phyloP scores from a whole-genome alignment of 805 yeast genomes.

The Schizosaccharomyces octosporus region DNA sequence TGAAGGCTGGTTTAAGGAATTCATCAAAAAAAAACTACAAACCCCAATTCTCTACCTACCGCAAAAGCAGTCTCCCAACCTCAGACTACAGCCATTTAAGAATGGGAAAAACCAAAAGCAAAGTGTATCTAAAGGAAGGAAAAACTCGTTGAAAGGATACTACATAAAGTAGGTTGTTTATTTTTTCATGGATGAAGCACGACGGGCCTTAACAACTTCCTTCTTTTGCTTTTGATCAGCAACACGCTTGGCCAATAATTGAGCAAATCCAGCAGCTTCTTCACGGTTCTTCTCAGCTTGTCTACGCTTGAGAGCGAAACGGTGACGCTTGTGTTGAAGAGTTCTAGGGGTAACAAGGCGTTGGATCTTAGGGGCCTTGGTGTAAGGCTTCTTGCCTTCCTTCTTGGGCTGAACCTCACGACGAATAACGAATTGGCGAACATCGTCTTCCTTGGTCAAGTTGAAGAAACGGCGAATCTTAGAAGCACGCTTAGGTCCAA shows the following conservation, averaged over 20 bases:
- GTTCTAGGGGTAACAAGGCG: constrained; percentile 97
- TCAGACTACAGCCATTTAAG: too few species aligned
- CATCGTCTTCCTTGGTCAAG: constrained; percentile 81
- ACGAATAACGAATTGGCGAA: constrained; percentile 81
- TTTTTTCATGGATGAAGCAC: constrained; percentile 81
- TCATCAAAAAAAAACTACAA: too few species aligned
- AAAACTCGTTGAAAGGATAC: not conserved
- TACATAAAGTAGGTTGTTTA: constrained; percentile 1
- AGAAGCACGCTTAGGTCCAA: constrained; percentile 99
- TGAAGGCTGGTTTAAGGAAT: too few species aligned
- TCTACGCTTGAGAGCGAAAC: constrained; percentile 76
- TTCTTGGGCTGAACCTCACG: constrained; percentile 50
- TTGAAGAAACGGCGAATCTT: constrained; percentile 99
- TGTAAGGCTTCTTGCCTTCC: constrained; percentile 95
- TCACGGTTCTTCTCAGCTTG: constrained; percentile 98
- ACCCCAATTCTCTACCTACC: too few species aligned
- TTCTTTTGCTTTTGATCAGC: constrained; percentile 94
- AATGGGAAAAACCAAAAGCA: too few species aligned
- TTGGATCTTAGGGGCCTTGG: constrained; percentile 99
- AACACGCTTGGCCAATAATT: constrained; percentile 91
- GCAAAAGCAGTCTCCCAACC: too few species aligned
- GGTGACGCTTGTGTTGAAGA: constrained; percentile 96
- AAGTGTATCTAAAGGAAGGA: too few species aligned
- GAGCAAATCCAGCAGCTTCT: constrained; percentile 99
- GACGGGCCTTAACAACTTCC: constrained; percentile 98